These are phyloP conservation scores for Podospora comata DNA, from an alignment of 495 filamentous ascomycete genomes.

Conservation along the genomic window DNA sequence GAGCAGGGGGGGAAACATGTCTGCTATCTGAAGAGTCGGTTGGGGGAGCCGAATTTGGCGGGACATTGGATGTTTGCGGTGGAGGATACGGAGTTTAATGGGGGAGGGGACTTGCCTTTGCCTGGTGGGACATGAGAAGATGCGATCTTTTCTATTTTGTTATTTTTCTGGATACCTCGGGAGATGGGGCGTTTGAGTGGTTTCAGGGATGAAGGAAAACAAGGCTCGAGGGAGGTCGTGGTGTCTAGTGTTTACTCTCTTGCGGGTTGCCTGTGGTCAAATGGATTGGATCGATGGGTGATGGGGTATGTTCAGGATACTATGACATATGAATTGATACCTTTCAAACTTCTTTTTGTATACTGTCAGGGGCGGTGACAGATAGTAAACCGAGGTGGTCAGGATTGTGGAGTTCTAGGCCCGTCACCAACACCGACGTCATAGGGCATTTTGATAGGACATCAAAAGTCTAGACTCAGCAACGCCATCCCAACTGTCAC, in stretches of 20 bases:
- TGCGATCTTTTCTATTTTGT: neutral
- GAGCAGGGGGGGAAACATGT: conserved; percentile 28
- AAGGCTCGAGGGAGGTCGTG: neutral
- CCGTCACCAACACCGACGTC: neutral
- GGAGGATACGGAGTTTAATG: conserved; percentile 27
- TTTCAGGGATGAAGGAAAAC: neutral
- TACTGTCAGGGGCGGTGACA: no score
- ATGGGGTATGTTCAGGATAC: neutral
- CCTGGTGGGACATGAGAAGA: neutral
- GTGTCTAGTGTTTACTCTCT: neutral
- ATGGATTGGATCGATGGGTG: neutral
- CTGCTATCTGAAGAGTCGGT: conserved; percentile 52
- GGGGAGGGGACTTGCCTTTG: neutral
- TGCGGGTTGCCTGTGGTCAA: neutral
- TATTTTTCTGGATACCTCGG: neutral
- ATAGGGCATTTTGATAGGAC: neutral
- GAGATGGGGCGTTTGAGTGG: neutral
- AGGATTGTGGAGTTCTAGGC: neutral
- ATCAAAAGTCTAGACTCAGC: no score
- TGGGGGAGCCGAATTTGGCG: conserved; percentile 50
- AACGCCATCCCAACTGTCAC: neutral
- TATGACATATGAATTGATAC: neutral
- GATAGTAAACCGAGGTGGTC: neutral
- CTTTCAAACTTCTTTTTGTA: neutral
- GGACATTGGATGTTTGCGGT: conserved; percentile 45